Evolutionary conservation across 148 eudicot species (phyloP).

Genomic region (Bassia scoparia): DNA sequence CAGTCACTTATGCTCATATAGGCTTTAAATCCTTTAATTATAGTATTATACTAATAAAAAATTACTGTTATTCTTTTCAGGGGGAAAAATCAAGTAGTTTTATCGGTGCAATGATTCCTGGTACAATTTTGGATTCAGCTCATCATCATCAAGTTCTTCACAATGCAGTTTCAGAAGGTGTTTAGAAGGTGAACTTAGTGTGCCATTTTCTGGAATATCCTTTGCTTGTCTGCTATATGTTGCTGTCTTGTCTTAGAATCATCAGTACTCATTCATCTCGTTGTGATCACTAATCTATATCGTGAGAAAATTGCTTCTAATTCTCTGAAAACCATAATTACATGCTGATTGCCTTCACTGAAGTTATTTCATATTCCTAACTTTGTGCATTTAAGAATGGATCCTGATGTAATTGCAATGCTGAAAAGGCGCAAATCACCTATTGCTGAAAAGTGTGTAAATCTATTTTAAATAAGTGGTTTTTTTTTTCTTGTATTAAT

Average conservation of each 20-base stretch:
- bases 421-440: neutral
- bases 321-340: neutral
- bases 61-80: conserved; percentile 26
- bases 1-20: no score
- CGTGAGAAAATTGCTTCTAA: neutral
- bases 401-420: neutral
- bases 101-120: conserved; percentile 73
- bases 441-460: neutral
- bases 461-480: no score
- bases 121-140: conserved; percentile 73
- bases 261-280: neutral
- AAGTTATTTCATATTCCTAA: neutral
- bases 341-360: neutral
- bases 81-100: conserved; percentile 57
- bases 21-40: no score
- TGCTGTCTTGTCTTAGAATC: neutral
- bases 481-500: no score
- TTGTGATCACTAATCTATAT: neutral
- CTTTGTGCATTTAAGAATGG: neutral
- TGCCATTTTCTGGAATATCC: neutral
- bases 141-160: conserved; percentile 90
- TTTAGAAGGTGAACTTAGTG: conserved; percentile 53
- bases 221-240: neutral
- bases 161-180: conserved; percentile 77
- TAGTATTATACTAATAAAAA: neutral